These are phyloP conservation scores for Haplosporangium sp. DNA, from an alignment of 371 early-diverging fungal genomes.

Conservation along the genomic window DNA sequence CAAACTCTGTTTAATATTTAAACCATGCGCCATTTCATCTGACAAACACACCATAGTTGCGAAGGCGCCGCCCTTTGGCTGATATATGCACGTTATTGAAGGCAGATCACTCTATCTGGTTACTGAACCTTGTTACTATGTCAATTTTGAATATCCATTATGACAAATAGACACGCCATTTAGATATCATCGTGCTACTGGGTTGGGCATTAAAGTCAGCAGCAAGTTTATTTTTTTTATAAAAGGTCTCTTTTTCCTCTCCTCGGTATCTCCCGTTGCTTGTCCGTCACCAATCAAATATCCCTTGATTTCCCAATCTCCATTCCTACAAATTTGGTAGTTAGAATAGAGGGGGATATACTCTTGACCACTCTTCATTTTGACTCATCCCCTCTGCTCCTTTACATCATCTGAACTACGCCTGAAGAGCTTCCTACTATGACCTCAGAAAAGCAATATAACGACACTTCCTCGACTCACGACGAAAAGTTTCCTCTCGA, in stretches of 20 bases:
- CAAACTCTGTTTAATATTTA: too few species aligned
- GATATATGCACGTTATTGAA: neutral
- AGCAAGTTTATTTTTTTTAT: neutral
- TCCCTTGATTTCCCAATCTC: too few species aligned
- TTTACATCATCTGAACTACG: neutral
- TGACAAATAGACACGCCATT: too few species aligned
- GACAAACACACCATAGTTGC: conserved; percentile 31
- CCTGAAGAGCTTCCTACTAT: neutral
- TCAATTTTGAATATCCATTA: too few species aligned
- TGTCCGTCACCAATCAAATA: too few species aligned
- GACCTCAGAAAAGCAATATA: conserved; percentile 10
- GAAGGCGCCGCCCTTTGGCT: neutral
- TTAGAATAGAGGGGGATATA: neutral
- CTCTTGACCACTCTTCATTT: too few species aligned
- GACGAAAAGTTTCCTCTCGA: conserved; percentile 31
- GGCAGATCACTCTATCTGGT: neutral
- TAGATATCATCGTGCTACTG: too few species aligned
- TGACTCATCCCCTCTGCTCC: neutral
- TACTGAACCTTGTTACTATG: too few species aligned
- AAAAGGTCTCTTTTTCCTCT: conserved; percentile 2
- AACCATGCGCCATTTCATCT: conserved; percentile 20
- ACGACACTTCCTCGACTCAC: neutral
- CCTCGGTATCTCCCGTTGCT: too few species aligned
- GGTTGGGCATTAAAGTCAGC: too few species aligned
- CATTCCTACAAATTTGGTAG: too few species aligned